phyloP scores from a whole-genome alignment of 2,329 filamentous ascomycete genomes.

The Stachybotrys chartarum region DNA sequence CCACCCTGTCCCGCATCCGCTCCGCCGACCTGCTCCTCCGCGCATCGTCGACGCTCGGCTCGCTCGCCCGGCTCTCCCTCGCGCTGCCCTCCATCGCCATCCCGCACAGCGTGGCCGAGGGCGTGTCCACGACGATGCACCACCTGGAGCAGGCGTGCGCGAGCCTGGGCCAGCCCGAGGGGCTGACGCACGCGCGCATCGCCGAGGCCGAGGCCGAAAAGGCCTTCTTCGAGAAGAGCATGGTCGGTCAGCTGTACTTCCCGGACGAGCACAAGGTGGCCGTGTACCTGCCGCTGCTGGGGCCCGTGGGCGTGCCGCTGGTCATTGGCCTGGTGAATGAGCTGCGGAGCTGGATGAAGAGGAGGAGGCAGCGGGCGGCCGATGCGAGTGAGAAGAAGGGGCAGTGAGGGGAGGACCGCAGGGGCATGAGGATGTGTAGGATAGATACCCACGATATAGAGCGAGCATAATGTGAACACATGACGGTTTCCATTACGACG shows the following conservation, averaged over 20 bases:
- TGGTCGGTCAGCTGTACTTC: constrained; percentile 98
- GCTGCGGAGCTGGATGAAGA: constrained; percentile 54
- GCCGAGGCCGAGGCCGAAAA: constrained; percentile 86
- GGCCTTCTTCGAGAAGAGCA: constrained; percentile 97
- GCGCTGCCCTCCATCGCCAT: constrained; percentile 89
- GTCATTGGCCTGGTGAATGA: constrained; percentile 80
- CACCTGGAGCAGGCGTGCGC: constrained; percentile 74
- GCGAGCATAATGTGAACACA: background rate
- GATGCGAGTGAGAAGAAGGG: constrained; percentile 30
- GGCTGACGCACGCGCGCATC: constrained; percentile 71
- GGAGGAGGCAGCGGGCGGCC: constrained; percentile 35
- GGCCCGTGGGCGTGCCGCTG: constrained; percentile 84
- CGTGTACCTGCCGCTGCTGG: constrained; percentile 86
- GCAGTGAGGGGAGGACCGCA: constrained; percentile 17
- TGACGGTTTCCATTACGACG: too few species aligned
- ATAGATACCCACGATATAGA: constrained; percentile 3
- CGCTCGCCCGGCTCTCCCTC: constrained; percentile 74
- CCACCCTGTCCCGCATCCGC: constrained; percentile 77
- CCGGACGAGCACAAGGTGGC: constrained; percentile 98
- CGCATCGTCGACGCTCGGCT: constrained; percentile 90
- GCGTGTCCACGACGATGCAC: constrained; percentile 70
- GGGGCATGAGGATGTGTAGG: background rate
- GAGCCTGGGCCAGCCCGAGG: constrained; percentile 57
- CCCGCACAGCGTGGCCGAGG: constrained; percentile 76
- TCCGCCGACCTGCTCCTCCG: constrained; percentile 80